Base-by-base conservation (phyloP, 805 yeast genomes). In the Tetrapisispora pingtungensis region DNA sequence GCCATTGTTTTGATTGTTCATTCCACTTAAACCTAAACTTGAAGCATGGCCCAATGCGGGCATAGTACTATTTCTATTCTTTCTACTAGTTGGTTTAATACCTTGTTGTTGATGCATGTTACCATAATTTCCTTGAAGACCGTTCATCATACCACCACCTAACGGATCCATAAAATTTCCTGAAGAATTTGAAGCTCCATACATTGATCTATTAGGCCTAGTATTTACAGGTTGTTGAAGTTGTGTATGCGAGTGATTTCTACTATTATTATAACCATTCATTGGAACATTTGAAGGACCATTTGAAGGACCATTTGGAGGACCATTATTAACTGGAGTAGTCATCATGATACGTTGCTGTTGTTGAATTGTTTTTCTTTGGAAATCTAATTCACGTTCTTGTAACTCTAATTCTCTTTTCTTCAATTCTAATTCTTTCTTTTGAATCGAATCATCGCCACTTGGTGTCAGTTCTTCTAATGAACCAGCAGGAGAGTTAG, bases 61-160 rank as follows among this genome's bases (percentile, higher is more conserved):
- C 61, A 64, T 56, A 39, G 57, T 56, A 36, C 65, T 61, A 27
- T 51, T 49, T 53, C 67, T 61, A 41, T 64, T 62, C 43, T 64
- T 64, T 43, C 68, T 59, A 41, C 67, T 62, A 1, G 68, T 62
- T 33, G 66, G 58, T 46, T 59, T 57, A 42, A 60, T 52, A 8
- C 46, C 40, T 27, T 56, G 53, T 36, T 41, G 41, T 8, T 46
- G 41, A 33, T 32, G 44, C 27, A 19, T 33, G 18, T 26, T 34
- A 10, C 43, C 46, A 33, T 39, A 33, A 34, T 30, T 30, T 7
- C 35, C 36, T 18, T 35, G 19, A n/a, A 40, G 30, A 37, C 40
- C 40, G 24, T 39, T 40, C 22, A 22, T 31, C 30, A 30, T 36
- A 3, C 33, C 18, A 34, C 22, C 36, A 34, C 39, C 35, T 37